Conservation (phyloP, 768 basidiomycete species). For the Tremella fuciformis region DNA sequence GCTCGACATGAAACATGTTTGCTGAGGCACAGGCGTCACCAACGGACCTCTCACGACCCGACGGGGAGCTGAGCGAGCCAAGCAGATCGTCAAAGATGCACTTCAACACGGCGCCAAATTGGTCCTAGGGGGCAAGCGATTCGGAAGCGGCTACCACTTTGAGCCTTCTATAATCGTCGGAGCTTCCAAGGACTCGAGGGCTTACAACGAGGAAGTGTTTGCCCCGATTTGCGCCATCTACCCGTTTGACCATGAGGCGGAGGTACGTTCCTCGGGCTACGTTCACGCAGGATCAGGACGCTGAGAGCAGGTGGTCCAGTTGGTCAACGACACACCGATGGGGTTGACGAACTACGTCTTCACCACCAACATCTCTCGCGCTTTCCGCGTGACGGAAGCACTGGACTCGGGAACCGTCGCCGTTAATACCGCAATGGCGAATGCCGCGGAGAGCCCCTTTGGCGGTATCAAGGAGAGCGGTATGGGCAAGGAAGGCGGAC, state of each 20-base stretch:
- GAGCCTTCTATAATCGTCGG: constrained; percentile 16
- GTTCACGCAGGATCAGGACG: too few relatives aligned
- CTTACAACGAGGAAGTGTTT: too few relatives aligned
- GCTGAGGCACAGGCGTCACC: constrained; percentile 5
- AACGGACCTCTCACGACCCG: constrained; percentile 13
- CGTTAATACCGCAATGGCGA: constrained; percentile 4
- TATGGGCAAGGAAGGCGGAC: constrained; percentile 21
- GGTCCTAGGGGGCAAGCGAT: constrained; percentile 13
- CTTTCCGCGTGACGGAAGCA: background rate
- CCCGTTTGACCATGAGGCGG: too few relatives aligned
- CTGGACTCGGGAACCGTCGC: constrained; percentile 7
- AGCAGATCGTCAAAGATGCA: constrained; percentile 16
- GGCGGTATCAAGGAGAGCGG: constrained; percentile 22
- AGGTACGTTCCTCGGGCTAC: too few relatives aligned
- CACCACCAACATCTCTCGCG: constrained; percentile 1
- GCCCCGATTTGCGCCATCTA: too few relatives aligned
- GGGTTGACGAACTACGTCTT: constrained; percentile 14
- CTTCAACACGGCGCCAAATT: constrained; percentile 12
- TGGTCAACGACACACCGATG: constrained; percentile 6
- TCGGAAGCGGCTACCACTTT: constrained; percentile 14
- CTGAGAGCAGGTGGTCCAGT: too few relatives aligned
- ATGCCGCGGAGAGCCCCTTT: constrained; percentile 13
- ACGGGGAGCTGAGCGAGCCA: constrained; percentile 15
- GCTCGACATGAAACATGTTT: too few relatives aligned
- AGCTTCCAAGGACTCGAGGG: too few relatives aligned